These are phyloP conservation scores for Arthrobotrys entomopaga DNA, from an alignment of 2,329 filamentous ascomycete species.

Conservation along the genomic window DNA sequence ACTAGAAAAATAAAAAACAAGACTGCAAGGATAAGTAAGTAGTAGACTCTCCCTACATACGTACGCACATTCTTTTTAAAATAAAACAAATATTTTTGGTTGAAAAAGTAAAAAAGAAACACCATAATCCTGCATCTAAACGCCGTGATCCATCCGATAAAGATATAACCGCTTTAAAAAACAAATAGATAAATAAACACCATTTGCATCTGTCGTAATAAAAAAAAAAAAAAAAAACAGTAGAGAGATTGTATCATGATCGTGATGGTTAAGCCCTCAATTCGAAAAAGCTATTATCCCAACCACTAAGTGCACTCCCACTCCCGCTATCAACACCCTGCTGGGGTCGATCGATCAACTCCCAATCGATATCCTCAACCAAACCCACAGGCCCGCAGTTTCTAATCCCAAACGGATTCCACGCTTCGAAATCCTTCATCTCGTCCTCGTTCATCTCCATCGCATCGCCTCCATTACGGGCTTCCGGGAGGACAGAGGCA, in stretches of 20 bases:
- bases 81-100: too few relatives aligned
- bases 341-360: slow-evolving; percentile 33
- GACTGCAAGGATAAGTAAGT: too few relatives aligned
- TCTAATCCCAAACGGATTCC: slow-evolving; percentile 54
- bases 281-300: slow-evolving; percentile 52
- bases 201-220: neutral
- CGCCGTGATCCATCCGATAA: neutral
- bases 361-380: slow-evolving; percentile 53
- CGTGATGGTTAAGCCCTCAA: slow-evolving; percentile 16
- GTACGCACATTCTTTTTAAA: too few relatives aligned
- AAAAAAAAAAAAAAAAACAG: too few relatives aligned
- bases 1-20: too few relatives aligned
- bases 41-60: too few relatives aligned
- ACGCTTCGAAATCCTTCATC: slow-evolving; percentile 48
- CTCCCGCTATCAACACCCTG: slow-evolving; percentile 3
- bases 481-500: slow-evolving; percentile 11
- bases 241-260: neutral
- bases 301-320: slow-evolving; percentile 30
- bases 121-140: neutral
- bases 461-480: slow-evolving; percentile 33
- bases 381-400: slow-evolving; percentile 41
- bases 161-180: neutral
- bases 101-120: neutral
- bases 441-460: slow-evolving; percentile 47
- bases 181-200: neutral